These are phyloP conservation scores for Lentinula sp. DNA, from an alignment of 768 basidiomycete species.

Conservation along the genomic window DNA sequence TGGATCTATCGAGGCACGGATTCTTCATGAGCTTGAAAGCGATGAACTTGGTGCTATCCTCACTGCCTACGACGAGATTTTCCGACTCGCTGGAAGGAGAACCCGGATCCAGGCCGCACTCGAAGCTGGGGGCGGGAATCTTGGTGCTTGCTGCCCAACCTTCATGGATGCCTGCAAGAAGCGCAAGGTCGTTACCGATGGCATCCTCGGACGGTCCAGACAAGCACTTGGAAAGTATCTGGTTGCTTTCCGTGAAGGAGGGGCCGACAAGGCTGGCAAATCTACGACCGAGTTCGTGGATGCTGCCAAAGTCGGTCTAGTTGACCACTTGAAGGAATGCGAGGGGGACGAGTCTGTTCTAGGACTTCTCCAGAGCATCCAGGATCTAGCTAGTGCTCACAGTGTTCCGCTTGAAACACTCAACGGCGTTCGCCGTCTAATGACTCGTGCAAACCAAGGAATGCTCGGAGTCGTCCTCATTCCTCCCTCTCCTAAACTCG, in stretches of 20 bases:
- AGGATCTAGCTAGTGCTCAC: neutral
- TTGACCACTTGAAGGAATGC: neutral
- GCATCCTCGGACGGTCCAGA: slow-evolving; percentile 1
- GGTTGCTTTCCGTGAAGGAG: slow-evolving; percentile 1
- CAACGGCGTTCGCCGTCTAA: neutral
- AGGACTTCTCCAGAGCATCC: slow-evolving; percentile 6
- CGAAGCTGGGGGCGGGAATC: neutral
- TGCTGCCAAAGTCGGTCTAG: neutral
- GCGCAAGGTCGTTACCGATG: slow-evolving; percentile 3
- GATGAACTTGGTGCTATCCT: slow-evolving; percentile 4
- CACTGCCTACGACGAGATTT: slow-evolving; percentile 7
- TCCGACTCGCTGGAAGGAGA: slow-evolving; percentile 4
- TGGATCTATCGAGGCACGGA: neutral
- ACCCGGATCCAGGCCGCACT: slow-evolving; percentile 2
- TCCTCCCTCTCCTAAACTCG: slow-evolving; percentile 8
- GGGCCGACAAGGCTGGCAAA: neutral
- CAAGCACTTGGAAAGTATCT: slow-evolving; percentile 3
- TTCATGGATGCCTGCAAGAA: slow-evolving; percentile 7
- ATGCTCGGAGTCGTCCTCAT: slow-evolving; percentile 8
- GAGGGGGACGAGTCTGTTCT: slow-evolving; percentile 9
- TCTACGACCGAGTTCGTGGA: neutral
- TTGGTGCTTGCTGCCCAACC: slow-evolving; percentile 7
- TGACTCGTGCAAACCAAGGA: slow-evolving; percentile 3
- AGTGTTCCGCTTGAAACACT: slow-evolving; percentile 3
- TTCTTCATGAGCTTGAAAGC: slow-evolving; percentile 7